phyloP scores from a whole-genome alignment of 1,284 basidiomycete species.

The Exobasidium rhododendri region DNA sequence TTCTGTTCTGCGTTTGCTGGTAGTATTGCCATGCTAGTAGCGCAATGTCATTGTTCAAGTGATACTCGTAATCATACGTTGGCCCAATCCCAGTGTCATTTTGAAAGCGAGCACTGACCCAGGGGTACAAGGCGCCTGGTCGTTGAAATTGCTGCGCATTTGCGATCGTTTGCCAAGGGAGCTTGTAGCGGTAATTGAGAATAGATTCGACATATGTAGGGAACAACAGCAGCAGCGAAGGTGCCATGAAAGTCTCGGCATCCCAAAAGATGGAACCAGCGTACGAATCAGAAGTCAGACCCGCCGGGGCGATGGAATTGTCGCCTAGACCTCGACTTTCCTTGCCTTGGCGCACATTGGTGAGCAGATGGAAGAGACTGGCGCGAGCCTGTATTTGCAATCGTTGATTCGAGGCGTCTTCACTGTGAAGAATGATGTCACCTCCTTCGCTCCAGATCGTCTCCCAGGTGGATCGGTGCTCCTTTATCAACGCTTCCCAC shows the following conservation, averaged over 20 bases:
- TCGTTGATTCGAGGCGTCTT: constrained; percentile 12
- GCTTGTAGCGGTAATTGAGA: constrained; percentile 33
- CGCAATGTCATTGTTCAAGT: constrained; percentile 39
- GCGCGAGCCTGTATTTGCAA: constrained; percentile 32
- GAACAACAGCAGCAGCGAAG: constrained; percentile 29
- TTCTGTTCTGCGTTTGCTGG: constrained; percentile 30
- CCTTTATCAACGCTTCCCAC: constrained; percentile 20
- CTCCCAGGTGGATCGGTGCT: constrained; percentile 29
- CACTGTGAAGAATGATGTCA: constrained; percentile 36
- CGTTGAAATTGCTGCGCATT: constrained; percentile 21
- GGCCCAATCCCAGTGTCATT: constrained; percentile 24
- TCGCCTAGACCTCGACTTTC: constrained; percentile 35
- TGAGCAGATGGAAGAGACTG: constrained; percentile 34
- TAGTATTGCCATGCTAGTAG: constrained; percentile 38
- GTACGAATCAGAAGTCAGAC: constrained; percentile 32
- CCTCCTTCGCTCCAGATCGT: constrained; percentile 24
- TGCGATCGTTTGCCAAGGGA: constrained; percentile 1
- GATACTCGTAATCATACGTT: constrained; percentile 35
- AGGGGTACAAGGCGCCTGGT: constrained; percentile 39
- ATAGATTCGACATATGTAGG: constrained; percentile 37
- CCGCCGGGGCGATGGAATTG: constrained; percentile 44
- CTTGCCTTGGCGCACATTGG: constrained; percentile 31
- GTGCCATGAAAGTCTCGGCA: constrained; percentile 40
- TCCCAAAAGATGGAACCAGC: constrained; percentile 38
- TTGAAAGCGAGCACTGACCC: constrained; percentile 33